Evolutionary conservation across 2,329 filamentous ascomycete species (phyloP).

Genomic region (Byssochlamys sp.): DNA sequence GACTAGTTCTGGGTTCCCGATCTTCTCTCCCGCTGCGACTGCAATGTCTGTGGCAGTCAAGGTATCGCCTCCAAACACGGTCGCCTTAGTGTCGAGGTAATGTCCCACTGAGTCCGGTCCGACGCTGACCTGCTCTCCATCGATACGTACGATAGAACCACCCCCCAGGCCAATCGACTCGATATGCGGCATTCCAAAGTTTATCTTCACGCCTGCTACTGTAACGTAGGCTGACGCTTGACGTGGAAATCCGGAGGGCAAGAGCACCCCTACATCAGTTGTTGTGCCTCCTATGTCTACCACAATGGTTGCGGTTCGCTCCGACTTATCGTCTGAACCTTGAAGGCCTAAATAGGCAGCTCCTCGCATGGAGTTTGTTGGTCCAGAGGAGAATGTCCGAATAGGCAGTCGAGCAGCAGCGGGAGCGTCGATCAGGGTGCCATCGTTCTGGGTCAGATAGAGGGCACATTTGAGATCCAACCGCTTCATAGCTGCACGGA

Average conservation of each 20-base stretch:
- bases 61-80: constrained; percentile 45
- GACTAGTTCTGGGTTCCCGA: constrained; percentile 13
- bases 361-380: constrained; percentile 46
- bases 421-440: constrained; percentile 39
- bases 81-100: constrained; percentile 38
- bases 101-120: constrained; percentile 51
- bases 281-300: constrained; percentile 55
- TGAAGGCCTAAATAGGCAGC: constrained; percentile 28
- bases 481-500: constrained; percentile 38
- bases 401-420: constrained; percentile 42
- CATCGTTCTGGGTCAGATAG: constrained; percentile 46
- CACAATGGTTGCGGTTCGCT: constrained; percentile 31
- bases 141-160: constrained; percentile 36
- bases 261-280: constrained; percentile 49
- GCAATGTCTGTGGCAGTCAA: constrained; percentile 47
- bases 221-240: constrained; percentile 51
- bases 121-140: constrained; percentile 31
- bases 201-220: constrained; percentile 50
- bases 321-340: background rate
- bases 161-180: constrained; percentile 50
- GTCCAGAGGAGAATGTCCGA: constrained; percentile 43
- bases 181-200: constrained; percentile 50
- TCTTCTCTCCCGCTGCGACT: constrained; percentile 12
- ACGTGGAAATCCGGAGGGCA: constrained; percentile 51
- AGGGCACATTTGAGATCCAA: constrained; percentile 38